These are phyloP conservation scores for Lathyrus tuberosus DNA, from an alignment of 306 rosid species.

Conservation along the genomic window DNA sequence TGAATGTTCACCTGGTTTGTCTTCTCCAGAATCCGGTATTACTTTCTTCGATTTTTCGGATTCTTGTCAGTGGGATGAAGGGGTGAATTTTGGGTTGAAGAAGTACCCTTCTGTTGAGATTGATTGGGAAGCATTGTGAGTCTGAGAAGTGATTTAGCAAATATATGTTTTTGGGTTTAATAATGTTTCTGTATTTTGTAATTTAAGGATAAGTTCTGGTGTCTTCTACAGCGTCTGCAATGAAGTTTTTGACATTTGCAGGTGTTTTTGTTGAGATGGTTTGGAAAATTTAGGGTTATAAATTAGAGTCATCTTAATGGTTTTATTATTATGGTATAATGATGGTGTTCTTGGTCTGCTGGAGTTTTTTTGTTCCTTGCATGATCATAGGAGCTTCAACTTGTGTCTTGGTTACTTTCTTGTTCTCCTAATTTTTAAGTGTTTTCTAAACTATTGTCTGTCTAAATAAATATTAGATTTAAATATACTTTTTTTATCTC, in stretches of 20 bases:
- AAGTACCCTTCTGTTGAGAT: slow-evolving; percentile 90
- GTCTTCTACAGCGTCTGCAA: slow-evolving; percentile 59
- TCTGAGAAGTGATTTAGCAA: slow-evolving; percentile 17
- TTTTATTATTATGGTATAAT: neutral
- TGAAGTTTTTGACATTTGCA: slow-evolving; percentile 77
- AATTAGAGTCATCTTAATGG: slow-evolving; percentile 31
- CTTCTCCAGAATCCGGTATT: slow-evolving; percentile 69
- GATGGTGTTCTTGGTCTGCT: slow-evolving; percentile 45
- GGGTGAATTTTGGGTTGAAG: slow-evolving; percentile 57
- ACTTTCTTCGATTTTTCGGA: slow-evolving; percentile 61
- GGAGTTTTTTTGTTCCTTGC: slow-evolving; percentile 61
- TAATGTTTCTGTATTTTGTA: slow-evolving; percentile 17
- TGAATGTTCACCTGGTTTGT: slow-evolving; percentile 53
- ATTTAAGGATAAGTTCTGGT: slow-evolving; percentile 31
- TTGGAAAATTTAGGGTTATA: slow-evolving; percentile 31
- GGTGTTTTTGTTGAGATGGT: slow-evolving; percentile 47
- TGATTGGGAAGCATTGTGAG: slow-evolving; percentile 71
- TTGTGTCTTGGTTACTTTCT: slow-evolving; percentile 30
- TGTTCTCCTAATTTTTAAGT: slow-evolving; percentile 10
- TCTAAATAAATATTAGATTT: too few relatives aligned
- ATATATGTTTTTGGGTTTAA: neutral
- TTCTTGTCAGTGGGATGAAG: slow-evolving; percentile 52
- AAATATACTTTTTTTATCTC: neutral
- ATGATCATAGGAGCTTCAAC: slow-evolving; percentile 43
- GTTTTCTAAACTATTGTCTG: neutral